A percentile compares a stretch with the other conserved stretches of the same genome.
phyloP scores from a whole-genome alignment of 768 basidiomycete species.

The Pilatotrama ljubarskyi region DNA sequence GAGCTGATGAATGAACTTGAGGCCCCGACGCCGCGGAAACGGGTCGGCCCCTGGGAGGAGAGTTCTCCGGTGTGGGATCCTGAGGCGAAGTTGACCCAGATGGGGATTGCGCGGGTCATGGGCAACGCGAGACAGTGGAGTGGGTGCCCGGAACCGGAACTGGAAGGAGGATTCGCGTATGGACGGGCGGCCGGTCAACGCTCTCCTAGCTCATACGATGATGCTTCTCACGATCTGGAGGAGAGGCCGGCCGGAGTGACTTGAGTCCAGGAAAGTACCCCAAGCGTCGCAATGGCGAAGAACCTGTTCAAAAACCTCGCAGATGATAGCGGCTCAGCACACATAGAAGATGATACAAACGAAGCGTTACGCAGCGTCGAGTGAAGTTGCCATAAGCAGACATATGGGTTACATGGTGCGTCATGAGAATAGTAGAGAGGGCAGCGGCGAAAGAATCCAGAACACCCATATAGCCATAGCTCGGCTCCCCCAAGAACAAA shows the following conservation, averaged over 20 bases:
- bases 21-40: background rate
- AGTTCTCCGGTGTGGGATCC: background rate
- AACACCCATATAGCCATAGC: constrained; percentile 31
- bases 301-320: background rate
- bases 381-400: constrained; percentile 28
- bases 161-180: background rate
- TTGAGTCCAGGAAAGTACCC: background rate
- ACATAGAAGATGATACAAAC: constrained; percentile 14
- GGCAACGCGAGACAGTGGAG: background rate
- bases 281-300: background rate
- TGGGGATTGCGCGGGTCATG: background rate
- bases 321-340: constrained; percentile 2
- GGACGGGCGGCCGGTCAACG: background rate
- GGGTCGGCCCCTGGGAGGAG: background rate
- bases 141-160: background rate
- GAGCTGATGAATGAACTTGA: background rate
- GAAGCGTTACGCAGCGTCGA: constrained; percentile 21
- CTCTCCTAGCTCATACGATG: no score
- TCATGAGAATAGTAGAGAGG: constrained; percentile 27
- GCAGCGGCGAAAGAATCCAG: constrained; percentile 23
- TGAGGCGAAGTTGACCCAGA: background rate
- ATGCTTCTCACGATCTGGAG: no score
- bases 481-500: constrained; percentile 17
- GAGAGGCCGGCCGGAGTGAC: background rate
- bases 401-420: constrained; percentile 34